Conservation (phyloP, 768 basidiomycete species). For the Saitozyma podzolica region DNA sequence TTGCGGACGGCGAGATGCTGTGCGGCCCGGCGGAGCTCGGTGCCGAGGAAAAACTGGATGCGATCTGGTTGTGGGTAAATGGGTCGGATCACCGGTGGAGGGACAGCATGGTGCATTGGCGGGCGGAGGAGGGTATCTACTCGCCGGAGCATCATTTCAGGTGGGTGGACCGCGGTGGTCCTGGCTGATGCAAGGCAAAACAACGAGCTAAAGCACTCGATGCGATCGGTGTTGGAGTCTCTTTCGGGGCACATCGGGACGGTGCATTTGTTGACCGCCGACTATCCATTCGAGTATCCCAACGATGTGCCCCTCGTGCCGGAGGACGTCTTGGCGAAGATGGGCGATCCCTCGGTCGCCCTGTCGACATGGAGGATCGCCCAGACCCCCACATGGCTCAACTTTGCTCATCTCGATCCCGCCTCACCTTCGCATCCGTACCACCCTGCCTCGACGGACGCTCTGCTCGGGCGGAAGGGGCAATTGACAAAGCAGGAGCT, state of each 20-base stretch:
- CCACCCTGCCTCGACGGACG: constrained; percentile 27
- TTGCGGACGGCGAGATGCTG: constrained; percentile 44
- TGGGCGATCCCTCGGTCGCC: not conserved
- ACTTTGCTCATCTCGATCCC: constrained; percentile 39
- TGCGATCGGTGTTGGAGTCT: constrained; percentile 44
- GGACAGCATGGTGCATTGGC: constrained; percentile 29
- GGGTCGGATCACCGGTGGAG: constrained; percentile 46
- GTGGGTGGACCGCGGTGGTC: constrained; percentile 14
- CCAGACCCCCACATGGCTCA: constrained; percentile 46
- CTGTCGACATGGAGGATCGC: constrained; percentile 35
- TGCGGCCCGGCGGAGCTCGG: constrained; percentile 40
- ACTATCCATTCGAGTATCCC: constrained; percentile 27
- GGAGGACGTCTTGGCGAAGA: not conserved
- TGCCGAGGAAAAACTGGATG: constrained; percentile 44
- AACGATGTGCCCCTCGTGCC: constrained; percentile 33
- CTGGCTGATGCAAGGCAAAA: constrained; percentile 31
- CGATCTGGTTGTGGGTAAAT: constrained; percentile 49
- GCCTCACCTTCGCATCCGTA: constrained; percentile 33
- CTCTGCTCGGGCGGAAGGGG: not conserved
- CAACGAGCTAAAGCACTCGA: constrained; percentile 47
- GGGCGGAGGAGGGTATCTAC: constrained; percentile 28
- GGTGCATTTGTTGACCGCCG: constrained; percentile 43
- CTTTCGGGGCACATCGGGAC: constrained; percentile 39
- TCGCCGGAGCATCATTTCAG: constrained; percentile 49
- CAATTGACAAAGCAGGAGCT: constrained; percentile 2